A percentile compares a stretch with the other conserved stretches of the same genome.
Conservation (phyloP, 148 eudicot species). For the Dysphania ambrosioides region DNA sequence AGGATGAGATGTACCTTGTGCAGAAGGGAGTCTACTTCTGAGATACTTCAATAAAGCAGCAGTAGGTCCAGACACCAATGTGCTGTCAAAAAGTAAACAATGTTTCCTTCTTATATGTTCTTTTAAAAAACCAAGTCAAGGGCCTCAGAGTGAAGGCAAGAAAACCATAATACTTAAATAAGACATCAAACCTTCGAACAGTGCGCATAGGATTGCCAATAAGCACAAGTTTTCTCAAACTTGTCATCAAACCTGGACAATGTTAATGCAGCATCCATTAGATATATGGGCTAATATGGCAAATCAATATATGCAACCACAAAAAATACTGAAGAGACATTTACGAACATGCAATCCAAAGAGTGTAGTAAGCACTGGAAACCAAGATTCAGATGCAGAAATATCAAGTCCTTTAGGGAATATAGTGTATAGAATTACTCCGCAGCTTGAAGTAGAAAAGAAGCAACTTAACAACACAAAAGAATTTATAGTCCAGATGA, state of each 20-base stretch:
- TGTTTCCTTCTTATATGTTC: slow-evolving; percentile 5
- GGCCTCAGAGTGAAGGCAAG: not conserved
- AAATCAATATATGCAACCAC: not conserved
- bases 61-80: slow-evolving; percentile 86
- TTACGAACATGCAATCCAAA: not conserved
- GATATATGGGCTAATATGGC: not conserved
- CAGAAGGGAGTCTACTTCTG: slow-evolving; percentile 81
- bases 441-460: not conserved
- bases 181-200: slow-evolving; percentile 65
- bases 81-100: slow-evolving; percentile 37
- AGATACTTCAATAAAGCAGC: slow-evolving; percentile 79
- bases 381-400: not conserved
- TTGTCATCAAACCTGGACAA: slow-evolving; percentile 73
- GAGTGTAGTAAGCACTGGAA: not conserved
- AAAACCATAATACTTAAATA: slow-evolving; percentile 4
- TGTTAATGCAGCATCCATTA: slow-evolving; percentile 4
- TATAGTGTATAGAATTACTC: not conserved
- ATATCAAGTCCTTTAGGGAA: not conserved
- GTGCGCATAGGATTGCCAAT: slow-evolving; percentile 88
- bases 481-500: not conserved
- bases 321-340: not conserved
- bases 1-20: slow-evolving; percentile 59
- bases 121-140: not conserved
- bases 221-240: slow-evolving; percentile 84
- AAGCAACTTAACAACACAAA: not conserved